phyloP scores from a whole-genome alignment of 371 early-diverging fungal species.

The Apophysomyces variabilis region DNA sequence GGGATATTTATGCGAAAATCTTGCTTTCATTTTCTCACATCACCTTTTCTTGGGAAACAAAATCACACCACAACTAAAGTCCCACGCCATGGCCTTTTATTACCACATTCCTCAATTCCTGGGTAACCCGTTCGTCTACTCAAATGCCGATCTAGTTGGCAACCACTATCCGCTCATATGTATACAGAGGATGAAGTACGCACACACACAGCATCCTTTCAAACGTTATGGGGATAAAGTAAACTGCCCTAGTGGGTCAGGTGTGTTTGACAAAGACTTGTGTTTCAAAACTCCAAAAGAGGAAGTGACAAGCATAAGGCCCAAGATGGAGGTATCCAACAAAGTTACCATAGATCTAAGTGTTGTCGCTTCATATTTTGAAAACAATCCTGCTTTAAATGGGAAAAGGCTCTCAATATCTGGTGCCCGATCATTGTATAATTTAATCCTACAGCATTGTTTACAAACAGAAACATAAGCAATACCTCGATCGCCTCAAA shows the following conservation, averaged over 20 bases:
- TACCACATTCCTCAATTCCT: not conserved
- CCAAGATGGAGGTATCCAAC: no score
- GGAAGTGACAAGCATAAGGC: not conserved
- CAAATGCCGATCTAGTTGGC: no score
- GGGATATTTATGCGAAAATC: constrained; percentile 5
- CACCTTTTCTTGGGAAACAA: not conserved
- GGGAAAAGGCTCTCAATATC: not conserved
- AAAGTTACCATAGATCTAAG: no score
- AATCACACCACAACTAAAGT: constrained; percentile 5
- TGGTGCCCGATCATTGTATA: no score
- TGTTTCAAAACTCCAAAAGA: not conserved
- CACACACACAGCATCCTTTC: no score
- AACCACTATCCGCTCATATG: no score
- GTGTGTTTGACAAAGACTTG: constrained; percentile 1
- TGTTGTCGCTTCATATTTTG: no score
- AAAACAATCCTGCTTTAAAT: not conserved
- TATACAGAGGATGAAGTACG: no score
- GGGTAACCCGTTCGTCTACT: not conserved
- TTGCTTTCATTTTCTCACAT: not conserved
- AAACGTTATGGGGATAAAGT: no score
- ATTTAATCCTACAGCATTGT: no score
- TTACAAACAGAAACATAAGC: no score
- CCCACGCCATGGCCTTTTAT: not conserved
- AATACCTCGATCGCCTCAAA: no score
- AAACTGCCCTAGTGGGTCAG: not conserved